A percentile compares a stretch with the other conserved stretches of the same genome.
phyloP scores from a whole-genome alignment of 2,329 filamentous ascomycete genomes.

The Karstenula rhodostoma region DNA sequence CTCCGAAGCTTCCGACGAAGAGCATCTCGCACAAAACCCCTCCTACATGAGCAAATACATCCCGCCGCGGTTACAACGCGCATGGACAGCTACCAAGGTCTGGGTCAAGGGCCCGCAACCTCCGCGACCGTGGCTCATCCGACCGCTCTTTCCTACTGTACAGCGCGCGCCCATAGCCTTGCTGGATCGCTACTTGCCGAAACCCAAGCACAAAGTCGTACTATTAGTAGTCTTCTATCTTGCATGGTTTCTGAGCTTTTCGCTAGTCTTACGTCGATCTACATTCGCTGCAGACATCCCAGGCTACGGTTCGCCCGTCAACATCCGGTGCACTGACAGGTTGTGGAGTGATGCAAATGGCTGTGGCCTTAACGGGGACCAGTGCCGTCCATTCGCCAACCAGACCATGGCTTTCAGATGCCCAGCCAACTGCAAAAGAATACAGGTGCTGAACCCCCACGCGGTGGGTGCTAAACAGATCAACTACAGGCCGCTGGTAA shows the following conservation, averaged over 20 bases:
- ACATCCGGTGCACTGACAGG: constrained; percentile 71
- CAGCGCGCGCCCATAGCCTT: constrained; percentile 73
- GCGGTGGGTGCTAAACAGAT: constrained; percentile 75
- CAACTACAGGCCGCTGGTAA: constrained; percentile 63
- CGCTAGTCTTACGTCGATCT: constrained; percentile 71
- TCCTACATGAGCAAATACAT: constrained; percentile 42
- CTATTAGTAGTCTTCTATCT: constrained; percentile 68
- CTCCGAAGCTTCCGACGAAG: constrained; percentile 46
- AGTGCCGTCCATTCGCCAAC: constrained; percentile 78
- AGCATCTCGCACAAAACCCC: constrained; percentile 31
- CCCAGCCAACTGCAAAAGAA: constrained; percentile 73
- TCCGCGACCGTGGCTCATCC: constrained; percentile 58
- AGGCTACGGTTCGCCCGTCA: constrained; percentile 71
- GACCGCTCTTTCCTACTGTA: constrained; percentile 67
- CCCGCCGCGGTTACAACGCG: constrained; percentile 63
- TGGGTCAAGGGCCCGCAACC: constrained; percentile 61
- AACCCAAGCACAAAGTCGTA: constrained; percentile 64
- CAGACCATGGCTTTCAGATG: constrained; percentile 77
- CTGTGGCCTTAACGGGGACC: constrained; percentile 77
- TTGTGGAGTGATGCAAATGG: constrained; percentile 76
- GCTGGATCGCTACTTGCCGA: constrained; percentile 69
- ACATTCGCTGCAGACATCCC: constrained; percentile 67
- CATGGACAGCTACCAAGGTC: constrained; percentile 49
- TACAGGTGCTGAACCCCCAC: constrained; percentile 73
- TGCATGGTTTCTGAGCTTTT: constrained; percentile 74